Evolutionary conservation across 2,329 filamentous ascomycete genomes (phyloP).

Genomic region (Penicillium crustosum): DNA sequence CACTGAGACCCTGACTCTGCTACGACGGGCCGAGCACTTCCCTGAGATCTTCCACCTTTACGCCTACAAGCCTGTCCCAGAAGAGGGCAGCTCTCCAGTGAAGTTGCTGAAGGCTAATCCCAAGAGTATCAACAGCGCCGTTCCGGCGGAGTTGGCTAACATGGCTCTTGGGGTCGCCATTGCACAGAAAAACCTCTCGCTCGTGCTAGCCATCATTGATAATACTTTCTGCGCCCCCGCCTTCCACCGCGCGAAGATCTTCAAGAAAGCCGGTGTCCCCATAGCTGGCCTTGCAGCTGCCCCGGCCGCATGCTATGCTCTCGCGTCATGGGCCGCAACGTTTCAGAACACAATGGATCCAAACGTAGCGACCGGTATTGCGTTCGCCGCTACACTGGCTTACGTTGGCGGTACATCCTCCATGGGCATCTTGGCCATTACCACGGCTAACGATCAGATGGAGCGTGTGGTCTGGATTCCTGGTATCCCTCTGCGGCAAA

Average conservation of each 20-base stretch:
- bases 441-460: slow-evolving; percentile 94
- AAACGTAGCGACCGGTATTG: slow-evolving; percentile 70
- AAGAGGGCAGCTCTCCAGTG: slow-evolving; percentile 59
- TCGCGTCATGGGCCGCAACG: slow-evolving; percentile 66
- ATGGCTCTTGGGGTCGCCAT: slow-evolving; percentile 78
- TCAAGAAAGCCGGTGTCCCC: slow-evolving; percentile 43
- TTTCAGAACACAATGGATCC: slow-evolving; percentile 77
- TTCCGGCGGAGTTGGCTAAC: slow-evolving; percentile 69
- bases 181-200: slow-evolving; percentile 70
- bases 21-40: slow-evolving; percentile 72
- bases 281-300: slow-evolving; percentile 40
- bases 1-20: slow-evolving; percentile 70
- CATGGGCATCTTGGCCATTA: slow-evolving; percentile 78
- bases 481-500: slow-evolving; percentile 74
- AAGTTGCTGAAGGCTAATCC: slow-evolving; percentile 65
- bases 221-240: slow-evolving; percentile 52
- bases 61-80: slow-evolving; percentile 74
- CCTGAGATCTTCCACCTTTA: slow-evolving; percentile 80
- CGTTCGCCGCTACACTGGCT: slow-evolving; percentile 76
- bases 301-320: slow-evolving; percentile 56
- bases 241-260: slow-evolving; percentile 45
- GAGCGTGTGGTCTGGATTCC: slow-evolving; percentile 85
- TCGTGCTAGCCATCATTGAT: slow-evolving; percentile 75
- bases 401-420: slow-evolving; percentile 80
- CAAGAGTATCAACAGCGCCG: slow-evolving; percentile 66